These are phyloP conservation scores for Senecio squalidus DNA, from an alignment of 140 eudicot genomes.

Conservation along the genomic window DNA sequence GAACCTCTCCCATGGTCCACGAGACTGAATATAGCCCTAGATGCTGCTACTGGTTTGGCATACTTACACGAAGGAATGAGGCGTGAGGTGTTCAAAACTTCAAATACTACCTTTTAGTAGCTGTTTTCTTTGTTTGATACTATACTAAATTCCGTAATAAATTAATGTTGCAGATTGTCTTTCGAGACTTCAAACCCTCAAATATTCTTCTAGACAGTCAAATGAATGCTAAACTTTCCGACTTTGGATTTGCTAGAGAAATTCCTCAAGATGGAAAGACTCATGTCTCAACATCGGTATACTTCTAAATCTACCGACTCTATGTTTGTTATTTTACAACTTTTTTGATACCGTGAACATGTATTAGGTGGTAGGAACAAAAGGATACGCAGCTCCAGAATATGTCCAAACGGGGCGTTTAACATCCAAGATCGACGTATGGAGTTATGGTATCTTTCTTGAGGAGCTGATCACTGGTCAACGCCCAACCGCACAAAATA, in stretches of 20 bases:
- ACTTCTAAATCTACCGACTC: no score
- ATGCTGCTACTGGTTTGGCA: conserved; percentile 31
- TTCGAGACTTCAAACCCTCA: conserved; percentile 87
- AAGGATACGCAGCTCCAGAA: conserved; percentile 53
- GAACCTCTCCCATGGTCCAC: conserved; percentile 2
- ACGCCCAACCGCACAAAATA: conserved; percentile 19
- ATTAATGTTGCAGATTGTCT: conserved; percentile 47
- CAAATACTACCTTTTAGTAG: neutral
- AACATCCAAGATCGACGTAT: conserved; percentile 23
- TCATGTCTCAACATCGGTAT: conserved; percentile 87
- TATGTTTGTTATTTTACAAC: neutral
- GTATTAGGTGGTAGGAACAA: conserved; percentile 42
- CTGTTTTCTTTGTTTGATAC: neutral
- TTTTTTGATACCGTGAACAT: conserved; percentile 4
- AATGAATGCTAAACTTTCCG: conserved; percentile 87
- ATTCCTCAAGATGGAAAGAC: conserved; percentile 77
- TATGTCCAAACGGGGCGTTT: conserved; percentile 43
- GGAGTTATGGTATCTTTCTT: conserved; percentile 36
- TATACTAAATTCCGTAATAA: neutral
- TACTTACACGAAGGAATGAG: conserved; percentile 24
- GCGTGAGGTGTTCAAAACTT: conserved; percentile 37
- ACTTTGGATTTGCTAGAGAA: conserved; percentile 85
- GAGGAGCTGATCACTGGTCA: conserved; percentile 27
- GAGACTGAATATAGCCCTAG: conserved; percentile 26
- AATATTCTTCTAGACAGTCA: conserved; percentile 78